Percentiles rank a stretch among this genome's conserved stretches.
These are phyloP conservation scores for Diaporthe sp. DNA, from an alignment of 2,329 filamentous ascomycete genomes.

Conservation along the genomic window DNA sequence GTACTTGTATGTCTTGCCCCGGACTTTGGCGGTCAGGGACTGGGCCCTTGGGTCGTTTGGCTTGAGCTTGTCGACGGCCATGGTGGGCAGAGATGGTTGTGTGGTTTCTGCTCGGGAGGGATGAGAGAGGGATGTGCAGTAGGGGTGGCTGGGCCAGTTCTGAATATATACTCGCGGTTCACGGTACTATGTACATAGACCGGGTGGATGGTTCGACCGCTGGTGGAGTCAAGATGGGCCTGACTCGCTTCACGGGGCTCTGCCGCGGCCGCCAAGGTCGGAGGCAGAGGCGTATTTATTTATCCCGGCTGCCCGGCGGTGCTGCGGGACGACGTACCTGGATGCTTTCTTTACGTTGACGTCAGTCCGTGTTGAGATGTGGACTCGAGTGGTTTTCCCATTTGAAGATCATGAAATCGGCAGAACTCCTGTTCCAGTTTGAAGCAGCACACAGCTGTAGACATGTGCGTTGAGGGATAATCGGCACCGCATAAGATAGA, in stretches of 20 bases:
- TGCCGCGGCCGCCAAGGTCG: constrained; percentile 17
- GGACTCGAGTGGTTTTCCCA: not conserved
- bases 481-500: not conserved
- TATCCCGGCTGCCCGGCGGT: not conserved
- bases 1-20: constrained; percentile 80
- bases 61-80: constrained; percentile 74
- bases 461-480: not conserved
- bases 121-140: not conserved
- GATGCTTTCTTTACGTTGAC: not conserved
- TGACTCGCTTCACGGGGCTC: constrained; percentile 22
- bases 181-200: not conserved
- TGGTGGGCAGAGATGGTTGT: constrained; percentile 28
- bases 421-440: too few species aligned
- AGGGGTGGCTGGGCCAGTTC: not conserved
- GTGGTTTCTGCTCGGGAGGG: not conserved
- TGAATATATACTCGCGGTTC: constrained; percentile 1
- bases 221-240: constrained; percentile 15
- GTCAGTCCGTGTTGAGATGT: not conserved
- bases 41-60: constrained; percentile 77
- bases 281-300: not conserved
- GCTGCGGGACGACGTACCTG: not conserved
- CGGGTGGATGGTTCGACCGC: constrained; percentile 4
- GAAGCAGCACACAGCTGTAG: not conserved
- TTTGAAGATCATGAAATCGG: not conserved
- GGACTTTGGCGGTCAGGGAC: constrained; percentile 73